Conservation (phyloP, 371 early-diverging fungal genomes). For the Globomyces sp. region DNA sequence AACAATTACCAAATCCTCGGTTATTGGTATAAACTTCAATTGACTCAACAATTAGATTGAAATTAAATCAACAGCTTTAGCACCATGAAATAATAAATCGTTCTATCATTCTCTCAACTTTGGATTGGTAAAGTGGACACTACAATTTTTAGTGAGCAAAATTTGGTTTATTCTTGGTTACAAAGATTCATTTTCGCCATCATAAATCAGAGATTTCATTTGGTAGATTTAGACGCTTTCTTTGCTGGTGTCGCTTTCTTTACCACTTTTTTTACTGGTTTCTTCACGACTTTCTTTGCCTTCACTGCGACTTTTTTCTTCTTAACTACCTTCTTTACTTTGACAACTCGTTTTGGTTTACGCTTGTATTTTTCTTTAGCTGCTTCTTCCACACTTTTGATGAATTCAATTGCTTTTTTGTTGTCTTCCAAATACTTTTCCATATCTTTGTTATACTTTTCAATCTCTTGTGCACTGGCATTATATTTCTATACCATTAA, state of each 20-base stretch:
- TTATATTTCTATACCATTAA: no score
- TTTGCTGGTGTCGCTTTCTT: background rate
- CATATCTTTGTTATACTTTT: no score
- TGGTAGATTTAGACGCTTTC: background rate
- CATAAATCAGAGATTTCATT: no score
- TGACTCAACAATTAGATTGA: constrained; percentile 25
- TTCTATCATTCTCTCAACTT: no score
- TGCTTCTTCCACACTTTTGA: background rate
- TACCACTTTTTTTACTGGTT: background rate
- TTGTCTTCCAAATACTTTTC: no score
- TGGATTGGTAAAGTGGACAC: no score
- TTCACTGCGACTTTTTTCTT: background rate
- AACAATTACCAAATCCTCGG: constrained; percentile 42
- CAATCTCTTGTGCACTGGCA: no score
- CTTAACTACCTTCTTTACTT: background rate
- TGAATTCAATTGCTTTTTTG: background rate
- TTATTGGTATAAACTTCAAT: constrained; percentile 18
- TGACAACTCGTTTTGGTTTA: background rate
- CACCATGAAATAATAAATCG: background rate
- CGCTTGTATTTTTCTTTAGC: background rate
- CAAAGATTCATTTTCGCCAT: no score
- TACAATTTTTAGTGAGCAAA: no score
- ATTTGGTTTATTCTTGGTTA: no score
- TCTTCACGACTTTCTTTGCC: background rate
- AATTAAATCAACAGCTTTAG: constrained; percentile 42